Evolutionary conservation across 768 basidiomycete genomes (phyloP).

Genomic region (Artomyces pyxidatus): DNA sequence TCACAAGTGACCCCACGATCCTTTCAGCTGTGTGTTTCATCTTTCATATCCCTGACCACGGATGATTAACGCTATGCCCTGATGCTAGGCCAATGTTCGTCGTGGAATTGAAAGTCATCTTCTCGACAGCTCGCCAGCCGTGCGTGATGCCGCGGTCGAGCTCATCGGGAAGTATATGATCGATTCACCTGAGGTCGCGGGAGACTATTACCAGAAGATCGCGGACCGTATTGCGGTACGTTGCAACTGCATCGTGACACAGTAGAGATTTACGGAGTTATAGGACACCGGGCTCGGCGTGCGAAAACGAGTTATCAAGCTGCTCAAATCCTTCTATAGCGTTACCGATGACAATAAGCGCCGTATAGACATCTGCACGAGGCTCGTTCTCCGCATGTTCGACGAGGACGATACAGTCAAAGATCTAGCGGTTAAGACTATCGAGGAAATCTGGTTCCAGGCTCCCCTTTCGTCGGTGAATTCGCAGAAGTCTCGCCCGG

Average conservation of each 20-base stretch:
- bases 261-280: not conserved
- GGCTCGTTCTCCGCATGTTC: slow-evolving; percentile 73
- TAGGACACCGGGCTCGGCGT: slow-evolving; percentile 94
- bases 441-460: slow-evolving; percentile 90
- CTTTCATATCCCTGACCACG: too few relatives aligned
- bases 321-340: slow-evolving; percentile 75
- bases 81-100: slow-evolving; percentile 61
- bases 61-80: too few relatives aligned
- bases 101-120: slow-evolving; percentile 85
- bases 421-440: slow-evolving; percentile 82
- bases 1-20: slow-evolving; percentile 82
- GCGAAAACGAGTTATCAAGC: slow-evolving; percentile 91
- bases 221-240: slow-evolving; percentile 85
- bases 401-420: slow-evolving; percentile 96
- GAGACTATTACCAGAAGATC: slow-evolving; percentile 83
- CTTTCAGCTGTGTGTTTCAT: slow-evolving; percentile 65
- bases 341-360: slow-evolving; percentile 51
- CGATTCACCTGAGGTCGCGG: slow-evolving; percentile 79
- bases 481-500: slow-evolving; percentile 13
- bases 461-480: slow-evolving; percentile 23
- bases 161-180: slow-evolving; percentile 97
- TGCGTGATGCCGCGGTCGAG: slow-evolving; percentile 95
- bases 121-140: slow-evolving; percentile 85
- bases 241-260: slow-evolving; percentile 4
- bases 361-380: slow-evolving; percentile 72